Base-by-base conservation (phyloP, 1,139 yeast genomes). In the Blastobotrys persicus region DNA sequence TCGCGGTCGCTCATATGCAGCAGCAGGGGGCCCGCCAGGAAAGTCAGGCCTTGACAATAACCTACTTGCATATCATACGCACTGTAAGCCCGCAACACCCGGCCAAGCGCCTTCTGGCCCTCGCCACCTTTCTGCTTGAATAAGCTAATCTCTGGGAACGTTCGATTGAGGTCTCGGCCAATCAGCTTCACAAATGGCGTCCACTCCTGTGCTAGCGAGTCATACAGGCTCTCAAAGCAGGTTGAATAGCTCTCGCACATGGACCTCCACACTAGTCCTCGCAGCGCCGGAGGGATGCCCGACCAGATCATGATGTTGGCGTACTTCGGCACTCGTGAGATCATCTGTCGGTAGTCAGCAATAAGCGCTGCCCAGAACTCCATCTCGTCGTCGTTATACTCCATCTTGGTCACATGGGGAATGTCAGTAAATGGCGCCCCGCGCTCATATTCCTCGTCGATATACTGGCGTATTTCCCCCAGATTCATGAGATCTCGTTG, bases 41-140 rank as follows among this genome's bases (percentile, higher is more conserved):
- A 83, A 26, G 84, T 76, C 28, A 83, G 68, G 4, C 88, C 88
- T 63, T 83, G 88, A 62, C 88, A 83, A 62, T 83, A 83, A 6
- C 88, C 88, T 55, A 83, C 78, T 58, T 82, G 85, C 46, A 77
- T 76, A 63, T 83, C 88, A 60, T 81, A 83, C 56, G 82, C 79
- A 45, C 85, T 81, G 59, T 79, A 83, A 0, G 85, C 88, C 51
- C 83, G 79, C 55, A 83, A 71, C 23, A 83, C 78, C 31, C 78
- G 75, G 37, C 82, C 82, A 47, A 83, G 74, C 58, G 73, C 72
- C 20, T 55, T 50, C 51, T 72, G 75, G 33, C 75, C 76, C 17
- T 55, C 64, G n/a, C 80, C 80, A 13, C 71, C 68, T 19, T 66
- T 69, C 31, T 73, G 67, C 52, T 73, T 68, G 66, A 83, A 81